Evolutionary conservation across 768 basidiomycete species (phyloP).

Genomic region (Rubroboletus satanas): DNA sequence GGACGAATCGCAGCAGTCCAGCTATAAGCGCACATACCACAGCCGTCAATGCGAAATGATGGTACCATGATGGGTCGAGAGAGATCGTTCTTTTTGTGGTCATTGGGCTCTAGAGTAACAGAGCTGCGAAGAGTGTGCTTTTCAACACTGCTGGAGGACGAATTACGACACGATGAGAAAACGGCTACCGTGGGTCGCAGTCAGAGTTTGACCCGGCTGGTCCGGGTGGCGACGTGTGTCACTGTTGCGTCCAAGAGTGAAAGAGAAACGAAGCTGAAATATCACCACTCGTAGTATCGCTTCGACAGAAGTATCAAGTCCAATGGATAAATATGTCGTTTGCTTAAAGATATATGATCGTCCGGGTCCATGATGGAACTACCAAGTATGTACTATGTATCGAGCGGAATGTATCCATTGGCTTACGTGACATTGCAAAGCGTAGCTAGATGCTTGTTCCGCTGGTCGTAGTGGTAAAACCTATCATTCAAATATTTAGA

Average conservation of each 20-base stretch:
- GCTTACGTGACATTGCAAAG: neutral
- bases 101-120: slow-evolving; percentile 16
- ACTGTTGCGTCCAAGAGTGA: neutral
- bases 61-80: slow-evolving; percentile 48
- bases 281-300: neutral
- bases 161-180: neutral
- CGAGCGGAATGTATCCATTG: neutral
- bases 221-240: neutral
- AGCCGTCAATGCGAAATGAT: slow-evolving; percentile 41
- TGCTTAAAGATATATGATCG: neutral
- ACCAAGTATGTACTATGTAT: slow-evolving; percentile 1
- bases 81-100: slow-evolving; percentile 28
- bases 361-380: slow-evolving; percentile 8
- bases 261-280: neutral
- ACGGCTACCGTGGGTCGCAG: neutral
- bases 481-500: slow-evolving; percentile 13
- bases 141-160: neutral
- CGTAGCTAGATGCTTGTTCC: slow-evolving; percentile 27
- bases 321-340: neutral
- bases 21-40: slow-evolving; percentile 39
- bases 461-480: slow-evolving; percentile 29
- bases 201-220: too few species aligned
- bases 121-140: neutral
- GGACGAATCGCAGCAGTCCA: slow-evolving; percentile 40
- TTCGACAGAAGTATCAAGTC: neutral